A percentile compares a stretch with the other conserved stretches of the same genome.
Evolutionary conservation across 306 rosid genomes (phyloP).

Genomic region (Cucumis cinereus): DNA sequence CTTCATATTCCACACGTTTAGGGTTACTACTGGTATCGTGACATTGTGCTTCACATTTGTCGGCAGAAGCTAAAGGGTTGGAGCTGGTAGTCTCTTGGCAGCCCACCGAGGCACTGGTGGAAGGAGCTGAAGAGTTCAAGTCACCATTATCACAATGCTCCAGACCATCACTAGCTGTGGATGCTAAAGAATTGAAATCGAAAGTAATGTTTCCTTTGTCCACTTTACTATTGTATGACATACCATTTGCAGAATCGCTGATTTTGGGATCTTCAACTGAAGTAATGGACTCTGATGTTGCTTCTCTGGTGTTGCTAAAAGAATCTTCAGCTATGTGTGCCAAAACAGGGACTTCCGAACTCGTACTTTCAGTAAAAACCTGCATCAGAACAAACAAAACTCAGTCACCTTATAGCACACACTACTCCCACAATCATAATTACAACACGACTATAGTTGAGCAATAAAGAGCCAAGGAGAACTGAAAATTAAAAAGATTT

Average conservation of each 20-base stretch:
- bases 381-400: slow-evolving; percentile 16
- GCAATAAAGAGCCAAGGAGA: neutral
- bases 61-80: slow-evolving; percentile 14
- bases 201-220: slow-evolving; percentile 24
- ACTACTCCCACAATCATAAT: neutral
- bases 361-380: slow-evolving; percentile 20
- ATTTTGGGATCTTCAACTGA: slow-evolving; percentile 18
- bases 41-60: slow-evolving; percentile 21
- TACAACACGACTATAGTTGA: neutral
- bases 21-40: slow-evolving; percentile 7
- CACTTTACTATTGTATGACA: slow-evolving; percentile 13
- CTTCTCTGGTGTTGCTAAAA: neutral
- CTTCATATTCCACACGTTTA: slow-evolving; percentile 11
- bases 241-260: neutral
- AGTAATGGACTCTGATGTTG: neutral
- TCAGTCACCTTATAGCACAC: neutral
- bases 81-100: slow-evolving; percentile 12
- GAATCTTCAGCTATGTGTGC: neutral
- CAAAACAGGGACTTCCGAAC: neutral
- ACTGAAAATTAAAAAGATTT: neutral
- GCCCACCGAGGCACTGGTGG: slow-evolving; percentile 23
- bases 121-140: slow-evolving; percentile 9
- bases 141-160: slow-evolving; percentile 20
- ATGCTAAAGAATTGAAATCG: slow-evolving; percentile 20
- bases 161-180: slow-evolving; percentile 19